Conservation (phyloP, 345 rosid genomes). For the Gossypium thurberi region DNA sequence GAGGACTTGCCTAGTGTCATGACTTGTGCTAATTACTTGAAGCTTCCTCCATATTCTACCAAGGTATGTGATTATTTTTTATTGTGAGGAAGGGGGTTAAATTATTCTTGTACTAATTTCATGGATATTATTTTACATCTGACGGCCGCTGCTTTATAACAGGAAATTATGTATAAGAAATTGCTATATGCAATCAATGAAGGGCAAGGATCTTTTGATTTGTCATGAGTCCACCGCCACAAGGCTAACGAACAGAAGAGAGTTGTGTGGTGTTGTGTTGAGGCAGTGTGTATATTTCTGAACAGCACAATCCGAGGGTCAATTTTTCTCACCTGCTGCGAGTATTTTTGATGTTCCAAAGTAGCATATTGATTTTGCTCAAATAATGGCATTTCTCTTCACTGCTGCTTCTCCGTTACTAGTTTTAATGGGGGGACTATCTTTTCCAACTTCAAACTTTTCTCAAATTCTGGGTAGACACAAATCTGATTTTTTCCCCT, state of each 20-base stretch:
- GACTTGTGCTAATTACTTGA: conserved; percentile 99
- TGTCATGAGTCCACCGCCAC: conserved; percentile 46
- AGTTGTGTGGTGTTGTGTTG: background rate
- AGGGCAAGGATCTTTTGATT: conserved; percentile 98
- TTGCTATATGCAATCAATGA: conserved; percentile 84
- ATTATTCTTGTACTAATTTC: background rate
- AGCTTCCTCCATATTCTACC: conserved; percentile 96
- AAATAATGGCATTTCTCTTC: conserved; percentile 33
- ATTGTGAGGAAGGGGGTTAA: too few species aligned
- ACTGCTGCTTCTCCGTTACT: conserved; percentile 8
- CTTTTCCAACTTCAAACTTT: background rate
- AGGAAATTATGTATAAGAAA: conserved; percentile 97
- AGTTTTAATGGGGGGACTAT: background rate
- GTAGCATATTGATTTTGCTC: conserved; percentile 26
- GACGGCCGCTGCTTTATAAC: conserved; percentile 20
- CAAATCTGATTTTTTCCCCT: background rate
- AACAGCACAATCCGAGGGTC: conserved; percentile 7
- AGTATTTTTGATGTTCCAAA: conserved; percentile 14
- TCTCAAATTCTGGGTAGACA: background rate
- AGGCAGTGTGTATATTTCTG: conserved; percentile 29
- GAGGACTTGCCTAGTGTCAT: conserved; percentile 96
- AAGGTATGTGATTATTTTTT: conserved; percentile 43
- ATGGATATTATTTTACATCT: background rate
- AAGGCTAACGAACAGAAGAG: conserved; percentile 3
- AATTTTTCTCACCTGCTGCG: conserved; percentile 7